Conservation (phyloP, 116 monocot genomes). For the Trichopus zeylanicus region DNA sequence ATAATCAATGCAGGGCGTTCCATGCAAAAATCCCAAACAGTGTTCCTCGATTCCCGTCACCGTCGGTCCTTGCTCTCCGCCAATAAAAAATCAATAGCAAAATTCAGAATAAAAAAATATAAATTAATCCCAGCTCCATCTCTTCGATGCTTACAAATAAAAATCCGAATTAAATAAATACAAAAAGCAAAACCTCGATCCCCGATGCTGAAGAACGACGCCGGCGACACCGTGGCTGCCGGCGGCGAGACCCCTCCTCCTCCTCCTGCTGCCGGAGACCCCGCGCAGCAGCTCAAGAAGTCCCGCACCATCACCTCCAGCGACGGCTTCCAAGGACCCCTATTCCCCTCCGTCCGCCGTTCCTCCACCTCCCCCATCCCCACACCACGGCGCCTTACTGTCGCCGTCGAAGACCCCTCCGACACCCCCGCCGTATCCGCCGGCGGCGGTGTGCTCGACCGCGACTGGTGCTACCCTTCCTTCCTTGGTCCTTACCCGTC, state of each 20-base stretch:
- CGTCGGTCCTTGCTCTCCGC: no score
- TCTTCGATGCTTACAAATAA: no score
- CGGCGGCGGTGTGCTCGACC: conserved; percentile 26
- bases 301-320: conserved; percentile 29
- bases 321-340: conserved; percentile 16
- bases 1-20: no score
- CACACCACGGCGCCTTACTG: conserved; percentile 27
- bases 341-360: conserved; percentile 17
- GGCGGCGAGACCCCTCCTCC: neutral
- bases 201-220: conserved; percentile 11
- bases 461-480: conserved; percentile 64
- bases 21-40: no score
- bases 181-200: neutral
- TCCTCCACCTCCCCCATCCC: conserved; percentile 13
- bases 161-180: neutral
- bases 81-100: no score
- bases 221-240: conserved; percentile 1
- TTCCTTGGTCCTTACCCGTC: conserved; percentile 38
- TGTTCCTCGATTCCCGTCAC: no score
- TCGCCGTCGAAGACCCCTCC: conserved; percentile 45
- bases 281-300: conserved; percentile 40
- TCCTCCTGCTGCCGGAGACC: conserved; percentile 4
- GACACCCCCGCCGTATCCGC: conserved; percentile 9
- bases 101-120: no score
- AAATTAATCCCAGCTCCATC: no score